phyloP scores from a whole-genome alignment of 163 green algal genomes.

The Scenedesmus sp. region DNA sequence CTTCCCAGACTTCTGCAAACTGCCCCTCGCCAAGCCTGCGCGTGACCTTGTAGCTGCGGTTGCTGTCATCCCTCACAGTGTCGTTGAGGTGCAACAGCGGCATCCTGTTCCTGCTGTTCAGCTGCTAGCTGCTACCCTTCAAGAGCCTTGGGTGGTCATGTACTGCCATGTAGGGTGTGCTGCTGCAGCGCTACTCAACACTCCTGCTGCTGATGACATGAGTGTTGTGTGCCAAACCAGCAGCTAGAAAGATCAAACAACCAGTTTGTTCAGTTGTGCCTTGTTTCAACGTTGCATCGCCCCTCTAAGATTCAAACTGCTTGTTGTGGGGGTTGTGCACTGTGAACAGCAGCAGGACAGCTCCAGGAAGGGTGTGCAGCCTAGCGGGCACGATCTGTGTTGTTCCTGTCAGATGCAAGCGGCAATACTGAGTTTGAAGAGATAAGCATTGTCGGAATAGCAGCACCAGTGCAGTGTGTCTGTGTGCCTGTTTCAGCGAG shows the following conservation, averaged over 20 bases:
- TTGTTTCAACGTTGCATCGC: background rate
- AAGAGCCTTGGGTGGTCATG: background rate
- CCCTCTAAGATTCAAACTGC: background rate
- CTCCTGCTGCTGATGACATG: background rate
- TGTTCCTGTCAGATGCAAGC: background rate
- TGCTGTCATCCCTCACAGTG: constrained; percentile 10
- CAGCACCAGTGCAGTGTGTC: background rate
- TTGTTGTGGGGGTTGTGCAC: background rate
- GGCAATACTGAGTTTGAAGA: background rate
- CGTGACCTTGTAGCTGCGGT: constrained; percentile 22
- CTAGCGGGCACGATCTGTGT: background rate
- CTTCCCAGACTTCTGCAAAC: constrained; percentile 79
- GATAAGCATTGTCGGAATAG: background rate
- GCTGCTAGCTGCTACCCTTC: background rate
- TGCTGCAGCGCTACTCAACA: background rate
- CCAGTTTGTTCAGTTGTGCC: background rate
- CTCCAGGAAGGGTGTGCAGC: background rate
- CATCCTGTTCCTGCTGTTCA: background rate
- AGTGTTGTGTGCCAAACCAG: background rate
- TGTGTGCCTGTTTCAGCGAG: background rate
- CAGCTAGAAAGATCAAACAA: background rate
- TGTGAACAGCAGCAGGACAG: constrained; percentile 9
- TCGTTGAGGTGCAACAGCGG: constrained; percentile 26
- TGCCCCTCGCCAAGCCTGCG: constrained; percentile 76
- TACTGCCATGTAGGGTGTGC: background rate